Base-by-base conservation (phyloP, 106 monocot genomes). In the Triglochin maritima region DNA sequence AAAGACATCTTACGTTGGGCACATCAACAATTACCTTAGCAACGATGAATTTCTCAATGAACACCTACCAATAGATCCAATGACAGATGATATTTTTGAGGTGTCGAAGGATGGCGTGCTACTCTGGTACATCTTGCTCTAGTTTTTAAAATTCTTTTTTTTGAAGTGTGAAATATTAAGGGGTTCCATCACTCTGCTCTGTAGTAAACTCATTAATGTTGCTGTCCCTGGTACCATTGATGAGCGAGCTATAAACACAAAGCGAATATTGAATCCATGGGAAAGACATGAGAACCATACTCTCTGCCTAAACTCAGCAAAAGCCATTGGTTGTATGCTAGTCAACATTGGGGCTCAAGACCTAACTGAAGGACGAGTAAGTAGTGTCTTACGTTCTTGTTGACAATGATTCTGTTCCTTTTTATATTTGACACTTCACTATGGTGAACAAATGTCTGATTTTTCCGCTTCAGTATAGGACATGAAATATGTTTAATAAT, bases 201-300 rank as follows among this genome's bases (percentile, higher is more conserved):
- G 43, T 52, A 94, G 94, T 77, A 94, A 94, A 68, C 81, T 94
- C 74, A 94, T 94, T 68, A 94, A 94, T 79, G 75, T 94, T 53
- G 94, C 94, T 50, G 94, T 82, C 14, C 94, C 89, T 56, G 94
- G 94, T 50, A 94, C 94, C 5, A 89, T 94, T 67, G 94, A 94
- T 73, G 94, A 94, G 64, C 82, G 94, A 44, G 94, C 89, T 5
- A 89, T 94, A 45, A 94, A 94, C 64, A 94, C 79, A 60, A 94
- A 94, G 49, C 65, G 79, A 57, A 79, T 82, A 11, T 59, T 94
- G 49, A 94, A 94, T 74, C 94, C 76, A 3, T 76, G 76, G 76
- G 76, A 76, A 47, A 76, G 76, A 63, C 68, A 76, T 50, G 76
- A 69, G 55, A 76, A 76, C 14, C 76, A 76, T 17, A 76, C 76